Base-by-base conservation (phyloP, 768 basidiomycete species). In the Ephemerocybe angulata region DNA sequence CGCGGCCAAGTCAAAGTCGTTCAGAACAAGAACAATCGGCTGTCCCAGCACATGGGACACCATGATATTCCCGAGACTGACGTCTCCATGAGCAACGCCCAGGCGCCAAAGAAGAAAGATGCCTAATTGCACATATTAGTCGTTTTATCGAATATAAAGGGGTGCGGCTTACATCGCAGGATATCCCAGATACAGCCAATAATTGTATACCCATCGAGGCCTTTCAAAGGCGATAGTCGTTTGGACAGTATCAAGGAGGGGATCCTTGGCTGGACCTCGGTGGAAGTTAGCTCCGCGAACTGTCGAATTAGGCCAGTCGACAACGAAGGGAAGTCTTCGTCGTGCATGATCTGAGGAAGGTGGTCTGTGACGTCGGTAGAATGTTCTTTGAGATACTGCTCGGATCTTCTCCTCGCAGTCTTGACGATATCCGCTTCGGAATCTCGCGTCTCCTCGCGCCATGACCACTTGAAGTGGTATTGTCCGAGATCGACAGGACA, bases 1-100 rank as follows among this genome's bases (percentile, higher is more conserved):
- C 24, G 57, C 50, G 3, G 59, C 59, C 3, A 60, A 46, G 40
- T 60, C 59, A 27, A 55, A 60, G 53, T 60, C 59, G 40, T 60
- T 60, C 38, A 60, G 44, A 31, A 60, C 52, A 24, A n/a, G 11
- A 15, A 15, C 4, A 2, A 8, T 13, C 6, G 12, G 29, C 27
- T 48, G 19, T 28, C 35, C 22, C 41, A 35, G 30, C 30, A 25
- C 49, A 13, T 11, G 28, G 24, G n/a, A n/a, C n/a, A 41, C 37
- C 59, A 60, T 60, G 42, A 60, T 21, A 35, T 60, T 60, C 1
- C 28, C 30, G 22, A 57, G 47, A 38, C 52, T 60, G 27, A 60
- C 40, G 38, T 60, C 56, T 24, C 50, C 22, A 24, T 33, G 48
- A 3, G 47, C 54, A 24, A 55, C 50, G 5, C 54, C 54, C 1